Evolutionary conservation across 805 yeast species (phyloP), one percentile per base, ranked within the genome.

Genomic region (Starmerella apicola): DNA sequence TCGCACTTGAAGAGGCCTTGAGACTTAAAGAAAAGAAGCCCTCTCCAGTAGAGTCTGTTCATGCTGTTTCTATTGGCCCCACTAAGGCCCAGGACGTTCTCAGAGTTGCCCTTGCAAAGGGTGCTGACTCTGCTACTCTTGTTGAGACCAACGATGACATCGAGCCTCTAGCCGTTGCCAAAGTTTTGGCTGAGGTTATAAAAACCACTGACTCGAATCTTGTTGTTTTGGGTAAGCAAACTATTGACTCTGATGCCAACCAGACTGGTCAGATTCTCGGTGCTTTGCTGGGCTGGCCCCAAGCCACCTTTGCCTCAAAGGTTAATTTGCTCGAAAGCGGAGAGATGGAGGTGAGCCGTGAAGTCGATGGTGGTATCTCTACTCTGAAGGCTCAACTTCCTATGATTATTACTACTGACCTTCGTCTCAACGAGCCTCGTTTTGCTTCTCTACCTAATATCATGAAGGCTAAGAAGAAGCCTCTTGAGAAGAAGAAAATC

Each of bases 401-500:
- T 31, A 55, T 85, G 66, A 72, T 91, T 39, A 73, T 91, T 52
- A 86, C 96, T 21, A 80, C 97, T 2, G 99, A 91, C 60, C 69
- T 91, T 52, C 78, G 98, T 61, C 72, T 91, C 56, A 91, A 91
- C 60, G 91, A 76, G 57, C 98, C 99, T 32, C 77, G 96, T 53
- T 91, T 84, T 55, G 95, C 94, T n/a, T 75, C 94, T 12, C 70
- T 91, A 57, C 96, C 95, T 45, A 91, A 88, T 61, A 74, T 86
- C 66, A 91, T 91, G 97, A 91, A 91, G 68, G 97, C 97, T 41
- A 91, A 91, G 69, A 86, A 86, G 74, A 86, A 84, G 69, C 95
- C 95, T 3, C 68, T 86, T 58, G 83, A 76, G 51, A 68, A 74
- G 55, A 59, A 73, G 61, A 71, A 65, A 60, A 61, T 77, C 17